Conservation (phyloP, 345 rosid species). For the Psidium guajava region DNA sequence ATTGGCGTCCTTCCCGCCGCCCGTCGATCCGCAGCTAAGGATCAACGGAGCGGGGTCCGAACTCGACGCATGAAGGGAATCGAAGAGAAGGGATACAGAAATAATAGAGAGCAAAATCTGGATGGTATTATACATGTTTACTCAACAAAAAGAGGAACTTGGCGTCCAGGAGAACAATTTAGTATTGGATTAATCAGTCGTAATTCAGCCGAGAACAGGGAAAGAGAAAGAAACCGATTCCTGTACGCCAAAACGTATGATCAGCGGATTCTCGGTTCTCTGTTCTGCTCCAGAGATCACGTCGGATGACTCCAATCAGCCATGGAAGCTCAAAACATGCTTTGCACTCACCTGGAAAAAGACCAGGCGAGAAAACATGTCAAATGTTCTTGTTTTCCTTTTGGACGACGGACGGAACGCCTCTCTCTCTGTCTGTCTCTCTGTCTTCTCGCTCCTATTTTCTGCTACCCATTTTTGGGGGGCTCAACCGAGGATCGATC, state of each 20-base stretch:
- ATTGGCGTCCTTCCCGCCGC: slow-evolving; percentile 37
- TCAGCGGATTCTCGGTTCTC: not conserved
- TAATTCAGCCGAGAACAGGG: not conserved
- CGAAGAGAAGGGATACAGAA: not conserved
- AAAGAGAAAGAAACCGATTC: not conserved
- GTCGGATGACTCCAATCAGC: not conserved
- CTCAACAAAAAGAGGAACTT: not conserved
- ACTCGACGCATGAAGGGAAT: not conserved
- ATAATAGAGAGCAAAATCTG: slow-evolving; percentile 1
- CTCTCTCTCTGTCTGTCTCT: not conserved
- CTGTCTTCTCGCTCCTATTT: not conserved
- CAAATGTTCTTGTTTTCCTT: not conserved
- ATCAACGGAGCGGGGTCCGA: not conserved
- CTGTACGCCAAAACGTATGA: not conserved
- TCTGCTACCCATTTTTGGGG: slow-evolving; percentile 17
- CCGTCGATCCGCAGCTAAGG: slow-evolving; percentile 43
- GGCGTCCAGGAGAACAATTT: not conserved
- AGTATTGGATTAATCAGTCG: not conserved
- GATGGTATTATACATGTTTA: not conserved
- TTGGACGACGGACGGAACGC: not conserved
- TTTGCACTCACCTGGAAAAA: slow-evolving; percentile 14
- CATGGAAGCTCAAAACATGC: slow-evolving; percentile 10
- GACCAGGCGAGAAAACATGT: slow-evolving; percentile 32
- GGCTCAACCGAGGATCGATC: not conserved
- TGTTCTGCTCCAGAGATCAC: not conserved